Evolutionary conservation across 2,329 filamentous ascomycete genomes (phyloP), one percentile per base, ranked within the genome.

Genomic region (Xylaria sp.): DNA sequence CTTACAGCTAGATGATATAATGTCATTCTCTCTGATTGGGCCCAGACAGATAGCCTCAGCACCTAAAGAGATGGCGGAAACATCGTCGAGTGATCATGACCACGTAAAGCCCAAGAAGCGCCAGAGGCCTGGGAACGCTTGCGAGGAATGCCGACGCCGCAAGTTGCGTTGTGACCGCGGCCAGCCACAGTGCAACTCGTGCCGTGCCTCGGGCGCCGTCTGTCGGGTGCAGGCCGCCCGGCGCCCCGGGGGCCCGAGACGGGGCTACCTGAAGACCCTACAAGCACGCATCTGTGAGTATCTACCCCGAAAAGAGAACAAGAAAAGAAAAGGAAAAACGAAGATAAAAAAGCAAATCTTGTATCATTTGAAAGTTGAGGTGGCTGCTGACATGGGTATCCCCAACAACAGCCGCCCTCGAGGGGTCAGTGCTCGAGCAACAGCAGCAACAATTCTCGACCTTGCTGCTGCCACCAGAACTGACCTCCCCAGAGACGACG

Each of bases 141-240:
- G 46, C 41, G 52, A 54, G 22, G 20, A 40, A 16, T 50, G 52
- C 19, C 46, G 46, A 11, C 39, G 21, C 29, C 43, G 39, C 17
- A 50, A 54, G 41, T 19, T 39, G 16, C 46, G 52, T 9, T 54
- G 52, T 24, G 38, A 46, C 24, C 46, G 52, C 21, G 46, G 20
- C 11, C 41, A 39, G n/a, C 52, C 46, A 29, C 29, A 50, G 42
- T 50, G 46, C 52, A 42, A 24, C 11, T 39, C 38, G 18, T 34
- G 39, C 38, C 41, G 16, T 17, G 22, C 22, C 4, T 29, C 20
- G n/a, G 38, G 20, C 24, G 13, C 22, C 18, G 39, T 39, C 20
- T 54, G n/a, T 41, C 8, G 26, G 16, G 11, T 34, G 18, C n/a
- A 39, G 7, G 29, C 38, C 37, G 34, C 41, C 8, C 39, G 46